Evolutionary conservation across 108 stramenopile genomes (phyloP).

Genomic region (Cyclotella baltica): DNA sequence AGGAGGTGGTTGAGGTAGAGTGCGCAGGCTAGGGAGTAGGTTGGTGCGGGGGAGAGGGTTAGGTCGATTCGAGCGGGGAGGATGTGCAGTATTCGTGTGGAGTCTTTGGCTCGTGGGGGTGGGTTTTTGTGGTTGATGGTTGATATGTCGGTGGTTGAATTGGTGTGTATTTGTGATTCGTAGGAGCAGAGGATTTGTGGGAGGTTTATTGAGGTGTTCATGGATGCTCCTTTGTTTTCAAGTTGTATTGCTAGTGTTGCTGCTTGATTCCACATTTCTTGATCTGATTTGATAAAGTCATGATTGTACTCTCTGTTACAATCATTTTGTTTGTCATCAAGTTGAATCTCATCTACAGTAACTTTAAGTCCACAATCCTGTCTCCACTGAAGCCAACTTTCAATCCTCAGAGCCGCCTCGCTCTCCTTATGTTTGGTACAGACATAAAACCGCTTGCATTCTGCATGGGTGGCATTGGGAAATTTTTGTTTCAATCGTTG

Average conservation of each 20-base stretch:
- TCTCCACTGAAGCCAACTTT: slow-evolving; percentile 41
- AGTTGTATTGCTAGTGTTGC: slow-evolving; percentile 38
- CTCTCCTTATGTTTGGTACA: slow-evolving; percentile 40
- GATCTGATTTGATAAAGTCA: slow-evolving; percentile 25
- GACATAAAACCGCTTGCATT: slow-evolving; percentile 41
- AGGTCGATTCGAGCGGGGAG: slow-evolving; percentile 71
- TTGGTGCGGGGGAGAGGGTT: slow-evolving; percentile 50
- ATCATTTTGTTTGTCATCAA: background rate
- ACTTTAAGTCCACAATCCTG: slow-evolving; percentile 35
- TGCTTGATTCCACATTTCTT: slow-evolving; percentile 39
- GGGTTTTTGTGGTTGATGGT: background rate
- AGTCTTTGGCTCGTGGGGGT: slow-evolving; percentile 57
- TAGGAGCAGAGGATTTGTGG: slow-evolving; percentile 50
- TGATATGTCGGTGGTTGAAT: background rate
- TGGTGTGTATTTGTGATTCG: slow-evolving; percentile 13
- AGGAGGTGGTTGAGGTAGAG: slow-evolving; percentile 69
- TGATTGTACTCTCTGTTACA: slow-evolving; percentile 5
- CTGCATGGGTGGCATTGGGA: slow-evolving; percentile 44
- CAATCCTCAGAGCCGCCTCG: slow-evolving; percentile 39
- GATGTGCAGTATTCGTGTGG: slow-evolving; percentile 66
- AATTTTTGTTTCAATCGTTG: slow-evolving; percentile 22
- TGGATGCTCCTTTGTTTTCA: slow-evolving; percentile 1
- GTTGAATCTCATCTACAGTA: slow-evolving; percentile 10
- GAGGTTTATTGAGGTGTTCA: slow-evolving; percentile 11
- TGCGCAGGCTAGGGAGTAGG: slow-evolving; percentile 77